Evolutionary conservation across 805 yeast genomes (phyloP).

Genomic region (Hanseniaspora taiwanica): DNA sequence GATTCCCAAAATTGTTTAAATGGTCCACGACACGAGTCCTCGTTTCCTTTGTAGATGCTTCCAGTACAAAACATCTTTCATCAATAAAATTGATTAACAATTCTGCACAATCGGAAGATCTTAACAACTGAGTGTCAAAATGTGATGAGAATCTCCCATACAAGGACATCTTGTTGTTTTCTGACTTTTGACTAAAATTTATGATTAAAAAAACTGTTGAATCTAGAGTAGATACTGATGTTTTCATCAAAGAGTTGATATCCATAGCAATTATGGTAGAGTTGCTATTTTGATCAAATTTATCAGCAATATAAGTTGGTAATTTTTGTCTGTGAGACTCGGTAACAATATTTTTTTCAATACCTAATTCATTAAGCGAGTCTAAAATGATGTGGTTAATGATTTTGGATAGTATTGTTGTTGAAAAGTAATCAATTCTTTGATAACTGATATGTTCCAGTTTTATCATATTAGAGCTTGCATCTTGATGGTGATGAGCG

Average conservation of each 20-base stretch:
- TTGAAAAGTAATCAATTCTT: constrained; percentile 19
- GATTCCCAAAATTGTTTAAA: constrained; percentile 3
- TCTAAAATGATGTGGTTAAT: constrained; percentile 25
- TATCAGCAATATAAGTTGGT: constrained; percentile 6
- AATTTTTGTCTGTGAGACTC: constrained; percentile 5
- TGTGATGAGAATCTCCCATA: constrained; percentile 5
- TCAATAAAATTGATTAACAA: constrained; percentile 2
- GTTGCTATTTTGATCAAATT: constrained; percentile 11
- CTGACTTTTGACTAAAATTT: neutral
- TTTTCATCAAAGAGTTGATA: neutral
- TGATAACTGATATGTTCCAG: constrained; percentile 23
- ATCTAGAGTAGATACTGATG: neutral
- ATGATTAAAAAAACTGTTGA: neutral
- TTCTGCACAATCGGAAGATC: constrained; percentile 1
- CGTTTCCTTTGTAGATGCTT: neutral
- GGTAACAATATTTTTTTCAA: constrained; percentile 17
- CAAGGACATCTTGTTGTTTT: neutral
- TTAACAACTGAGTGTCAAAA: constrained; percentile 3
- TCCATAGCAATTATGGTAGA: neutral
- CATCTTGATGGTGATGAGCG: constrained; percentile 8
- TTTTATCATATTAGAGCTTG: constrained; percentile 11
- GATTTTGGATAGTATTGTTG: constrained; percentile 20
- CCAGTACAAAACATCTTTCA: constrained; percentile 3
- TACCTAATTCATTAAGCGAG: constrained; percentile 21
- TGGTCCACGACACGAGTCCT: neutral